Conservation (phyloP, 23 red algal genomes). For the Gracilaria vermiculophylla region DNA sequence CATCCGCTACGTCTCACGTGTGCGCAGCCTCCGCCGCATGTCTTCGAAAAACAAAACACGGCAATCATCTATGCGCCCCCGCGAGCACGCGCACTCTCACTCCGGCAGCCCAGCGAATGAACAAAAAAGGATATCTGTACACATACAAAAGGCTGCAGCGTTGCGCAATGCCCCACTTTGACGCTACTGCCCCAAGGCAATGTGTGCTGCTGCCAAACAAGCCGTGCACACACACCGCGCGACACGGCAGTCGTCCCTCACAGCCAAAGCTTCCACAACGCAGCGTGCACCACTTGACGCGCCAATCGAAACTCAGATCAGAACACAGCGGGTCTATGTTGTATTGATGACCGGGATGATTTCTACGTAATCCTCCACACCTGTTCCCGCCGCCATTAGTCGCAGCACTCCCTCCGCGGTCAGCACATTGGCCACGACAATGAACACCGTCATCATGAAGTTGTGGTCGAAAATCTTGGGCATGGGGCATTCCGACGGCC, state of each 20-base stretch:
- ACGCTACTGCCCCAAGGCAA: background rate
- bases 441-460: constrained; percentile 58
- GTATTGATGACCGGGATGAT: constrained; percentile 61
- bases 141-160: background rate
- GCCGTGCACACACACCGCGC: too few relatives aligned
- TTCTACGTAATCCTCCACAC: constrained; percentile 74
- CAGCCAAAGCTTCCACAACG: too few relatives aligned
- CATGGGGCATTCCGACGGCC: constrained; percentile 68
- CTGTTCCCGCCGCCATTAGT: constrained; percentile 87
- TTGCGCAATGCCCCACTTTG: background rate
- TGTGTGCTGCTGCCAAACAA: too few relatives aligned
- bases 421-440: constrained; percentile 76
- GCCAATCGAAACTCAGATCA: background rate
- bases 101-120: background rate
- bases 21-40: background rate
- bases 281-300: too few relatives aligned
- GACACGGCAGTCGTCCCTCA: too few relatives aligned
- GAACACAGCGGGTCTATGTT: background rate
- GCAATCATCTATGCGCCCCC: background rate
- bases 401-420: constrained; percentile 83
- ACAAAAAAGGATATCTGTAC: background rate
- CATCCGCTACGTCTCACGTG: background rate
- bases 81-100: background rate
- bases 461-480: constrained; percentile 85
- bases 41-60: background rate